A percentile compares a stretch with the other conserved stretches of the same genome.
phyloP scores from a whole-genome alignment of 805 yeast genomes.

The Nakazawaea populi region DNA sequence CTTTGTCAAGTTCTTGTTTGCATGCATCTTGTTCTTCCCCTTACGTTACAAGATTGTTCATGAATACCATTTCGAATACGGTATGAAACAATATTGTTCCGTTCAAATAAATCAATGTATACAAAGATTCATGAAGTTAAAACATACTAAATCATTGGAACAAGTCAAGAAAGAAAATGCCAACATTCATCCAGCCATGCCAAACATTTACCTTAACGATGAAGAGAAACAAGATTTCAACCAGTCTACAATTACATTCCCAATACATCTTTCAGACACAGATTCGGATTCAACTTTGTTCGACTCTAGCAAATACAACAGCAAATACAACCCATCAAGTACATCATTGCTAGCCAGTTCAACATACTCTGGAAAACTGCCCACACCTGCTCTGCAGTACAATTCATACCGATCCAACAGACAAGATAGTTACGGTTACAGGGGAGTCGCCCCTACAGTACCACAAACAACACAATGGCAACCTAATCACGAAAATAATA shows the following conservation, averaged over 20 bases:
- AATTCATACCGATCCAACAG: too few relatives aligned
- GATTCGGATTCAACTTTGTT: not conserved
- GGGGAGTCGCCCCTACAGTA: too few relatives aligned
- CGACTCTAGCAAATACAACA: not conserved
- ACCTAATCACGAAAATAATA: not conserved
- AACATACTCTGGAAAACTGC: too few relatives aligned
- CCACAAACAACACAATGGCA: too few relatives aligned
- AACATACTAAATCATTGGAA: constrained; percentile 21
- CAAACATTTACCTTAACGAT: not conserved
- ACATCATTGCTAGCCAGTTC: too few relatives aligned
- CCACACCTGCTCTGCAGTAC: too few relatives aligned
- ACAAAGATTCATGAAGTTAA: constrained; percentile 39
- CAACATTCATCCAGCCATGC: constrained; percentile 1
- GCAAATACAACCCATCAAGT: not conserved
- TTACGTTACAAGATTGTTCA: constrained; percentile 40
- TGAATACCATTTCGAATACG: constrained; percentile 28
- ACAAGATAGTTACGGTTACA: too few relatives aligned
- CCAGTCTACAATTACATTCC: not conserved
- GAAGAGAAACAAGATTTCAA: not conserved
- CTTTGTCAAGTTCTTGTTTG: constrained; percentile 49
- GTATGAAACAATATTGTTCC: constrained; percentile 59
- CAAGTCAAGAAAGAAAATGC: constrained; percentile 5
- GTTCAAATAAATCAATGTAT: constrained; percentile 52
- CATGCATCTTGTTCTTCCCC: constrained; percentile 46
- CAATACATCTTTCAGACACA: not conserved